Conservation (phyloP, 2,329 filamentous ascomycete species). For the Scedosporium boydii region DNA sequence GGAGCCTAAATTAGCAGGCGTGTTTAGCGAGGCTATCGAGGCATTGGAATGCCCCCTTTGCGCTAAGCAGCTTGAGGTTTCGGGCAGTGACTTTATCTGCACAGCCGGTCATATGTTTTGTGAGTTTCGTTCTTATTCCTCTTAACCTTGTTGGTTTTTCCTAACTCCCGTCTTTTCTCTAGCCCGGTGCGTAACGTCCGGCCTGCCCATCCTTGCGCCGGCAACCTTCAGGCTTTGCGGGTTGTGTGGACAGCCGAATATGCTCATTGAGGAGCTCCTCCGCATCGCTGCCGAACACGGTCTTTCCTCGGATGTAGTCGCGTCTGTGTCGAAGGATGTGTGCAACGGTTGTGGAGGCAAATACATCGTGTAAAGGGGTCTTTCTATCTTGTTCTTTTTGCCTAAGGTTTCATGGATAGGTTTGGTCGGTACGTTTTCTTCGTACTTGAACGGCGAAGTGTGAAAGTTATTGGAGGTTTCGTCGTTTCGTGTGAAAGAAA, state of each 20-base stretch:
- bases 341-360: constrained; percentile 5
- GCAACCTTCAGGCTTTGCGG: constrained; percentile 44
- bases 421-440: no score
- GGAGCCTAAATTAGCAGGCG: constrained; percentile 3
- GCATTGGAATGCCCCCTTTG: constrained; percentile 23
- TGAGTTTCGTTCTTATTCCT: constrained; percentile 14
- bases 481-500: no score
- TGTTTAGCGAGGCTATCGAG: neutral
- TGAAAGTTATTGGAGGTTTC: no score
- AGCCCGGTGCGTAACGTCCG: constrained; percentile 45
- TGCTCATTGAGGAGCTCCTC: constrained; percentile 29
- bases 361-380: neutral
- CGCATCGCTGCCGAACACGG: constrained; percentile 27
- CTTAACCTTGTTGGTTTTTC: neutral
- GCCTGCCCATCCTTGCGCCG: constrained; percentile 43
- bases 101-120: constrained; percentile 29
- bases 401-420: neutral
- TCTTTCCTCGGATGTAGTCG: neutral
- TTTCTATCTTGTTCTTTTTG: neutral
- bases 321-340: neutral
- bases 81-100: constrained; percentile 27
- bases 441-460: neutral
- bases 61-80: constrained; percentile 20
- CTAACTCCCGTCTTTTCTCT: neutral
- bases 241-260: constrained; percentile 32